phyloP scores from a whole-genome alignment of 108 stramenopile genomes.

The Mediolabrus comicus region DNA sequence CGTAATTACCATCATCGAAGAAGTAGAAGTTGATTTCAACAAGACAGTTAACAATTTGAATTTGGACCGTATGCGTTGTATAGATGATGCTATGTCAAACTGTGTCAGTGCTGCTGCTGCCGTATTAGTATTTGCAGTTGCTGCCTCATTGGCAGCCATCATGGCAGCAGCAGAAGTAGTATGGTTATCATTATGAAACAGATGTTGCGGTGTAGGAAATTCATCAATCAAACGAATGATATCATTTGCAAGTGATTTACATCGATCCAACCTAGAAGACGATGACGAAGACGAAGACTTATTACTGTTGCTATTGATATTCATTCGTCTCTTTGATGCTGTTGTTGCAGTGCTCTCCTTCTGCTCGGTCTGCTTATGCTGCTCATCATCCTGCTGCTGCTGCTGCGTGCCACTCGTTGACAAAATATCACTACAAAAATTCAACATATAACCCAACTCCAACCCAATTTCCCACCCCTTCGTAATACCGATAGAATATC shows the following conservation, averaged over 20 bases:
- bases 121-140: slow-evolving; percentile 3
- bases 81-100: slow-evolving; percentile 13
- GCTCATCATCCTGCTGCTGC: not conserved
- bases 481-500: slow-evolving; percentile 23
- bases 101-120: not conserved
- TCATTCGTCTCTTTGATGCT: not conserved
- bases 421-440: slow-evolving; percentile 13
- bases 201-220: slow-evolving; percentile 35
- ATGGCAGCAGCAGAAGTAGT: too few relatives aligned
- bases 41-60: slow-evolving; percentile 23
- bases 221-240: slow-evolving; percentile 9
- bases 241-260: slow-evolving; percentile 15
- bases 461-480: slow-evolving; percentile 47
- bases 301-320: not conserved
- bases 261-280: slow-evolving; percentile 22
- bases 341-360: not conserved
- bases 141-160: not conserved
- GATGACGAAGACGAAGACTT: not conserved
- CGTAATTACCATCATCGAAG: too few relatives aligned
- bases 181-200: not conserved
- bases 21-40: slow-evolving; percentile 20
- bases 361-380: not conserved
- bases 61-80: slow-evolving; percentile 36
- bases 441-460: slow-evolving; percentile 32
- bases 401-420: not conserved